Percentiles rank a stretch among this genome's conserved stretches.
Evolutionary conservation across 345 rosid species (phyloP).

Genomic region (Eucalyptus guilfoylei): DNA sequence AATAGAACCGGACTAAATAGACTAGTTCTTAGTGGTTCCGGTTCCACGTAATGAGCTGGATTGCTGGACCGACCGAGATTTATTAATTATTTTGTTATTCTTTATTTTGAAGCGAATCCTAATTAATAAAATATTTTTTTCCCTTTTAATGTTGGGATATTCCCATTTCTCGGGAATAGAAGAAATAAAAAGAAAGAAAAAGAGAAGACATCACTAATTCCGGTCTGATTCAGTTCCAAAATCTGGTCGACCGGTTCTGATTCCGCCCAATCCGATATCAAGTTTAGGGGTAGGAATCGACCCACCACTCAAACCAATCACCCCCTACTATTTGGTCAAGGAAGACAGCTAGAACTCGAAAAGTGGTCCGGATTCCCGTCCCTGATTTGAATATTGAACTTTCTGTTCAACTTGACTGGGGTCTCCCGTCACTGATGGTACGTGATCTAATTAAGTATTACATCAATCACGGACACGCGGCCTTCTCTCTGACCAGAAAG

Average conservation of each 20-base stretch:
- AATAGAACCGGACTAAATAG: neutral
- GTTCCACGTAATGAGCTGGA: rapidly evolving
- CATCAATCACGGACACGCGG: neutral
- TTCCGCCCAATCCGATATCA: neutral
- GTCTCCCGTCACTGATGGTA: neutral
- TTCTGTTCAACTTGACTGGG: neutral
- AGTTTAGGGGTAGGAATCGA: neutral
- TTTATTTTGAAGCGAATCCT: neutral
- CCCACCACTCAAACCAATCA: neutral
- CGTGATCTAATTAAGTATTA: neutral
- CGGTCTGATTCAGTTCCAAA: too few relatives aligned
- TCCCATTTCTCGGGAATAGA: neutral
- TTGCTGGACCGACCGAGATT: rapidly evolving
- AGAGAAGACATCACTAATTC: neutral
- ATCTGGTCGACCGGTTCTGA: neutral
- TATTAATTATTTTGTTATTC: too few relatives aligned
- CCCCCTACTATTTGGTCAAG: neutral
- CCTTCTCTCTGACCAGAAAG: neutral
- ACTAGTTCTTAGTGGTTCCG: too few relatives aligned
- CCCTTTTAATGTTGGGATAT: neutral
- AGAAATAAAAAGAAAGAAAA: too few relatives aligned
- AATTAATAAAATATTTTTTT: neutral
- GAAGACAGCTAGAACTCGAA: neutral
- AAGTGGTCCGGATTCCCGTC: neutral
- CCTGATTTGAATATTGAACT: neutral